Evolutionary conservation across 495 filamentous ascomycete genomes (phyloP).

Genomic region (Cenococcum geophilum): DNA sequence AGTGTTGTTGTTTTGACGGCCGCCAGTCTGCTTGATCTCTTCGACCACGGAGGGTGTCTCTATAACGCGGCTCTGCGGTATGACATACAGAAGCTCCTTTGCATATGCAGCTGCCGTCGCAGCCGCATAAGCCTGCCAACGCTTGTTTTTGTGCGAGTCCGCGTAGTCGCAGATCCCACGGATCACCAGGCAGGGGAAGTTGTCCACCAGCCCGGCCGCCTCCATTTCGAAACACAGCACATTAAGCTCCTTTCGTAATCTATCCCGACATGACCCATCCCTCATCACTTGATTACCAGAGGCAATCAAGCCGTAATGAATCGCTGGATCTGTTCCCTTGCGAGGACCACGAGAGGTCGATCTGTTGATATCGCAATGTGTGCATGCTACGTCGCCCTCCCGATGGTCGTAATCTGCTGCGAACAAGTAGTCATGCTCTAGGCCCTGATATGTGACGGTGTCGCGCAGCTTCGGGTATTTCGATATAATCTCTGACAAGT

Average conservation of each 20-base stretch:
- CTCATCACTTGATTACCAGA: conserved; percentile 27
- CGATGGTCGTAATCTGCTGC: no score
- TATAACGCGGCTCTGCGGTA: not conserved
- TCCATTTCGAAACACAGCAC: conserved; percentile 32
- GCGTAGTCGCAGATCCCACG: conserved; percentile 30
- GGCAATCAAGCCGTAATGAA: conserved; percentile 28
- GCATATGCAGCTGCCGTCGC: conserved; percentile 22
- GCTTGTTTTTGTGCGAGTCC: conserved; percentile 31
- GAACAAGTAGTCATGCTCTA: no score
- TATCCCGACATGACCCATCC: conserved; percentile 7
- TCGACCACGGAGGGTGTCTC: not conserved
- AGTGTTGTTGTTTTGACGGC: not conserved
- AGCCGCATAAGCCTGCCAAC: conserved; percentile 27
- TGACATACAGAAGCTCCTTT: conserved; percentile 15
- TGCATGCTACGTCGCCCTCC: not conserved
- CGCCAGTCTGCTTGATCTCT: not conserved
- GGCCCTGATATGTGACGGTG: no score
- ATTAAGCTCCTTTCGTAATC: conserved; percentile 7
- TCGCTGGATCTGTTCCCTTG: conserved; percentile 3
- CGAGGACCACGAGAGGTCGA: not conserved
- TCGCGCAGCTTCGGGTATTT: no score
- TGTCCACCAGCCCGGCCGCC: not conserved
- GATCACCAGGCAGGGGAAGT: conserved; percentile 22
- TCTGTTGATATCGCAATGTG: not conserved
- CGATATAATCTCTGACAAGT: no score